Evolutionary conservation across 2,329 filamentous ascomycete genomes (phyloP).

Genomic region (Botrytis sinoallii): DNA sequence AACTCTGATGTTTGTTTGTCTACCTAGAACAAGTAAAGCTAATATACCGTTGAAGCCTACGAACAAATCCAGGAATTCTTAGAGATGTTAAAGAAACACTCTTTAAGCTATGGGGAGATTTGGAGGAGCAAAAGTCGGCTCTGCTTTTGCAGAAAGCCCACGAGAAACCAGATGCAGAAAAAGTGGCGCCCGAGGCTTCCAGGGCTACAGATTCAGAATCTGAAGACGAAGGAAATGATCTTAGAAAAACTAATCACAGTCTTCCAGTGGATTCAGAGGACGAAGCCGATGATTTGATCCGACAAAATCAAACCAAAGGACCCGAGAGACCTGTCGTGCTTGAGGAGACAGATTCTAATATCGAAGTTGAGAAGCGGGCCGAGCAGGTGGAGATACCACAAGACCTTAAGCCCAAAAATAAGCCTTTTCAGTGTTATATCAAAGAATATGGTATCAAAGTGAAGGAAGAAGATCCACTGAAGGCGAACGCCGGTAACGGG

Average conservation of each 20-base stretch:
- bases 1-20: not conserved
- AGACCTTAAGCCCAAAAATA: slow-evolving; percentile 43
- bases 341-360: not conserved
- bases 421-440: slow-evolving; percentile 67
- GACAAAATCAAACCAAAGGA: not conserved
- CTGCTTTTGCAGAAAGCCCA: slow-evolving; percentile 25
- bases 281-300: not conserved
- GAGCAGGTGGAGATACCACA: slow-evolving; percentile 1
- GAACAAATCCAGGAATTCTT: slow-evolving; percentile 48
- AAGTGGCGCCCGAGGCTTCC: slow-evolving; percentile 21
- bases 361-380: not conserved
- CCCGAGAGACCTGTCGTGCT: not conserved
- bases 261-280: slow-evolving; percentile 4
- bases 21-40: not conserved
- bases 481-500: slow-evolving; percentile 46
- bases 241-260: not conserved
- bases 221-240: not conserved
- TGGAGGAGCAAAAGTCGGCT: slow-evolving; percentile 66
- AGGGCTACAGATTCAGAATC: not conserved
- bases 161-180: slow-evolving; percentile 21
- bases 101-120: slow-evolving; percentile 79
- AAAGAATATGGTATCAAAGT: slow-evolving; percentile 64
- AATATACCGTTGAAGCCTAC: slow-evolving; percentile 47
- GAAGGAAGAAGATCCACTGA: slow-evolving; percentile 39
- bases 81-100: slow-evolving; percentile 62